Evolutionary conservation across 2,329 filamentous ascomycete genomes (phyloP).

Genomic region (Aschersonia sp.): DNA sequence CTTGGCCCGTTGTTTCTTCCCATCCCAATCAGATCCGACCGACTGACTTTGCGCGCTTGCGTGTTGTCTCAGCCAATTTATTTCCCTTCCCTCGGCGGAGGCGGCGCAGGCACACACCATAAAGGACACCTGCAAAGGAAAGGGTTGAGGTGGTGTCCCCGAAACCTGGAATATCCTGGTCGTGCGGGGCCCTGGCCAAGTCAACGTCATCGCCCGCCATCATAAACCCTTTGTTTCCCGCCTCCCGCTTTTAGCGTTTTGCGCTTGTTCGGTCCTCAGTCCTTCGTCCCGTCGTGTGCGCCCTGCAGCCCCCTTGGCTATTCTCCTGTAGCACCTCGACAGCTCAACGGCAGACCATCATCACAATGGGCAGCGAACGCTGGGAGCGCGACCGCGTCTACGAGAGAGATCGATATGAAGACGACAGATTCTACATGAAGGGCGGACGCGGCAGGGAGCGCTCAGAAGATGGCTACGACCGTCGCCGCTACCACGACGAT

Average conservation of each 20-base stretch:
- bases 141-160: neutral
- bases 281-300: too few species aligned
- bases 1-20: too few species aligned
- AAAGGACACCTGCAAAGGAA: too few species aligned
- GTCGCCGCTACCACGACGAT: slow-evolving; percentile 32
- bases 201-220: neutral
- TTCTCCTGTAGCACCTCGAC: neutral
- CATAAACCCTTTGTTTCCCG: neutral
- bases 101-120: too few species aligned
- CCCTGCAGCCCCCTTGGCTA: too few species aligned
- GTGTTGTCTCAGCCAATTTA: too few species aligned
- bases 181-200: slow-evolving; percentile 1
- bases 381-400: slow-evolving; percentile 42
- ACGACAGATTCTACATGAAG: slow-evolving; percentile 31
- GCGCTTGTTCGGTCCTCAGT: too few species aligned
- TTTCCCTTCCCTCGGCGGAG: too few species aligned
- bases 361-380: slow-evolving; percentile 17
- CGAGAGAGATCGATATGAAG: slow-evolving; percentile 28
- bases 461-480: slow-evolving; percentile 35
- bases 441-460: slow-evolving; percentile 25
- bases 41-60: too few species aligned
- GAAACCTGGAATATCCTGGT: neutral
- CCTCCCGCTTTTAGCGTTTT: neutral
- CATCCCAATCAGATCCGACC: too few species aligned
- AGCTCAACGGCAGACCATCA: too few species aligned